Evolutionary conservation across 1,284 basidiomycete species (phyloP), one percentile per base, ranked within the genome.

Genomic region (Moesziomyces antarcticus): DNA sequence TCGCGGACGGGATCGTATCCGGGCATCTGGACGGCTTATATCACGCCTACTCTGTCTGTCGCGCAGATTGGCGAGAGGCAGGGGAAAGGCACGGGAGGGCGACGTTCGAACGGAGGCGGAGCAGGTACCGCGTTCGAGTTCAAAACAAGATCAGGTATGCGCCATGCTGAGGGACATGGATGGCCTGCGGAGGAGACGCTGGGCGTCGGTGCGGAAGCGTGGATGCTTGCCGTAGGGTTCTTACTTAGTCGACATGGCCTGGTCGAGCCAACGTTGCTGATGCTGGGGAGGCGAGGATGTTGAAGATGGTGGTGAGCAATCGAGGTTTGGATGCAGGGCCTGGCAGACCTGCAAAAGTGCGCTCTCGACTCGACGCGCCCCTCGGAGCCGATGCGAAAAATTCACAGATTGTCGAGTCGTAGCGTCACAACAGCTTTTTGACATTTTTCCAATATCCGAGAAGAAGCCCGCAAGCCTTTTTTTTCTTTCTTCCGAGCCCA

Each of bases 1-100:
- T 69, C 66, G 9, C 66, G 59, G 20, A 69, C 66, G 5, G 66
- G 66, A 24, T 69, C 66, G 48, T 69, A 69, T 18, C 56, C 56
- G 1, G 59, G 56, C 60, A 63, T 62, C 20, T n/a, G 40, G 56
- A 21, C n/a, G 8, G n/a, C 16, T 25, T 18, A 13, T 2, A 11
- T 11, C 0, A 7, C 13, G 30, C 30, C 30, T 13, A 13, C 10
- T 33, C 11, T 10, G 30, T 33, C 14, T 16, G 37, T 14, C 4
- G 14, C 6, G 37, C 16, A n/a, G 37, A 40, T n/a, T 2, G 30
- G 13, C 13, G 30, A 33, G 30, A 33, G 11, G 30, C 30, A 33
- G 13, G 9, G 30, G 1, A 7, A 33, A 33, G 11, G 30, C 8
- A 7, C 10, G 30, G 30, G 10, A 33, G 30, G 13, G 30, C 30